phyloP scores from a whole-genome alignment of 2,329 filamentous ascomycete species.

The Penicillium sp. region DNA sequence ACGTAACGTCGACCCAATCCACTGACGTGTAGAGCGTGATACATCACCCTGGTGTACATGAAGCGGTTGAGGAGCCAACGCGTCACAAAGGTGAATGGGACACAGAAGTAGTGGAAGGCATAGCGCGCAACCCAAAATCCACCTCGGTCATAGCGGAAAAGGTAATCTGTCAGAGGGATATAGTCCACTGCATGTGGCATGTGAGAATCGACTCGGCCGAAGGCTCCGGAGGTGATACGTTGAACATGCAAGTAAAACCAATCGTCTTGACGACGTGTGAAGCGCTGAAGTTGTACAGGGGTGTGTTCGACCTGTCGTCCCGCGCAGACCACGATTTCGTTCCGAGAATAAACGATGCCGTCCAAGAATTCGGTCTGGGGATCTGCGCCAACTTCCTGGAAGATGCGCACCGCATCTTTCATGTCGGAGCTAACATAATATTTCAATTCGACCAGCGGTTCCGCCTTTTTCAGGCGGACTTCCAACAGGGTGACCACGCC shows the following conservation, averaged over 20 bases:
- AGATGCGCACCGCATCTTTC: conserved; percentile 51
- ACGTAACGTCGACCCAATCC: conserved; percentile 59
- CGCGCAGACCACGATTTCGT: conserved; percentile 61
- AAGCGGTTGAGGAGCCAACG: conserved; percentile 62
- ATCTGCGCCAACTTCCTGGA: conserved; percentile 49
- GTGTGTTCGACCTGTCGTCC: conserved; percentile 58
- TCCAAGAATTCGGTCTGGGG: conserved; percentile 66
- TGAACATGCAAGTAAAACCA: conserved; percentile 74
- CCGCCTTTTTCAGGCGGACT: conserved; percentile 57
- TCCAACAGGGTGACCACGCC: conserved; percentile 65
- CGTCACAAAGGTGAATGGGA: conserved; percentile 62
- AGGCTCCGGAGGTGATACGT: not conserved
- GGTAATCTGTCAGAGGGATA: conserved; percentile 39
- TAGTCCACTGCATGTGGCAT: conserved; percentile 20
- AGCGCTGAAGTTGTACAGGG: conserved; percentile 44
- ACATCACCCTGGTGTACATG: conserved; percentile 64
- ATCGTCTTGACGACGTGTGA: conserved; percentile 63
- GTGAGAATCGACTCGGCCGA: conserved; percentile 1
- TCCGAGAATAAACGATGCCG: conserved; percentile 63
- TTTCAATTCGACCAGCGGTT: conserved; percentile 61
- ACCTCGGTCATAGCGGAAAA: conserved; percentile 59
- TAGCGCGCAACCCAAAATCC: conserved; percentile 66
- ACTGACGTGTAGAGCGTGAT: conserved; percentile 63
- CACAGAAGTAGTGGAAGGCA: conserved; percentile 62
- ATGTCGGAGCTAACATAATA: conserved; percentile 59